phyloP scores from a whole-genome alignment of 2,329 filamentous ascomycete genomes.

The Fusarium tupiense region DNA sequence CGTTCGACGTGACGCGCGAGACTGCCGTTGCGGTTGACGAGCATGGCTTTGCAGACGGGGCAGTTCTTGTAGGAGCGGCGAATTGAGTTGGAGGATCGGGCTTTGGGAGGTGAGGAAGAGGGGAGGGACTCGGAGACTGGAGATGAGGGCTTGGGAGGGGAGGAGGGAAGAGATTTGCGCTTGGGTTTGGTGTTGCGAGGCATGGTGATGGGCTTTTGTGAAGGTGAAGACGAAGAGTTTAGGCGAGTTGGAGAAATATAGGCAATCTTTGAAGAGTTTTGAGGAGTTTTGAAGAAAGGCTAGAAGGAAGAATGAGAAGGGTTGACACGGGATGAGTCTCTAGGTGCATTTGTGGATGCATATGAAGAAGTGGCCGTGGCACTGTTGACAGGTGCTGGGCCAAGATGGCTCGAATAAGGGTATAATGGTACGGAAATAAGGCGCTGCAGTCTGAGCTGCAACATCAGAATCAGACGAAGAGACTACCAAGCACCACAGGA shows the following conservation, averaged over 20 bases:
- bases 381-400: neutral
- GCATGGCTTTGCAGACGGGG: conserved; percentile 2
- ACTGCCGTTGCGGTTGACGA: neutral
- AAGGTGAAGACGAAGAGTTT: too few relatives aligned
- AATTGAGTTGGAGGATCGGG: fast-evolving
- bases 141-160: neutral
- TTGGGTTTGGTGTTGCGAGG: neutral
- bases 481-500: fast-evolving
- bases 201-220: neutral
- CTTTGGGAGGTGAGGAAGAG: neutral
- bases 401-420: too few relatives aligned
- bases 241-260: too few relatives aligned
- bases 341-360: too few relatives aligned
- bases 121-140: fast-evolving
- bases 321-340: fast-evolving
- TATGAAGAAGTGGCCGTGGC: neutral
- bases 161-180: neutral
- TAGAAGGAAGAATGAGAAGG: fast-evolving
- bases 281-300: too few relatives aligned
- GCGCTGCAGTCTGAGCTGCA: too few relatives aligned
- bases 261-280: neutral
- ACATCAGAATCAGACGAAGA: neutral
- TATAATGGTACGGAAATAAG: neutral
- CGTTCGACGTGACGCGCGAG: conserved; percentile 9
- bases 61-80: neutral